Percentiles rank a stretch among this genome's conserved stretches.
phyloP scores from a whole-genome alignment of 1,139 yeast genomes.

The Eremothecium cymbalariae region DNA sequence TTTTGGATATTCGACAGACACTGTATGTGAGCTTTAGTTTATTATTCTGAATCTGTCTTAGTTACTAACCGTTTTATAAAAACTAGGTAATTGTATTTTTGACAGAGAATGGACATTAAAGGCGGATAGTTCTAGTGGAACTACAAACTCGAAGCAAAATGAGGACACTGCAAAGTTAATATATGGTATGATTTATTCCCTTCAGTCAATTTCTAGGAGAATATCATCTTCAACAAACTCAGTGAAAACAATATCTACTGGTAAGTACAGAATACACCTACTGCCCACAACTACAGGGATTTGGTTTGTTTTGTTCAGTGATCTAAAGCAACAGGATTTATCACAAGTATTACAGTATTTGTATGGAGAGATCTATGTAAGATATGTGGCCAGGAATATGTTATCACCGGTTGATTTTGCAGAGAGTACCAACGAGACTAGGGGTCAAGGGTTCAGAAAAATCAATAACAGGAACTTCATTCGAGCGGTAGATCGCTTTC shows the following conservation, averaged over 20 bases:
- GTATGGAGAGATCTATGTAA: constrained; percentile 59
- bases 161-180: constrained; percentile 68
- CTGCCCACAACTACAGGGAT: constrained; percentile 73
- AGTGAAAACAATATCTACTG: constrained; percentile 60
- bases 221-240: constrained; percentile 41
- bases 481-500: constrained; percentile 23
- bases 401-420: constrained; percentile 29
- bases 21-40: constrained; percentile 37
- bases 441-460: constrained; percentile 29
- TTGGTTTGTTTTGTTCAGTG: constrained; percentile 68
- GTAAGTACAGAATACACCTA: constrained; percentile 68
- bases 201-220: constrained; percentile 65
- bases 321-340: constrained; percentile 53
- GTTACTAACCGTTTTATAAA: constrained; percentile 11
- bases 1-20: constrained; percentile 88
- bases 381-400: constrained; percentile 56
- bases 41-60: too few species aligned
- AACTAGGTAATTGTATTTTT: constrained; percentile 53
- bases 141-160: constrained; percentile 48
- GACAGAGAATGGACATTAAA: constrained; percentile 49
- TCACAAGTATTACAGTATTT: constrained; percentile 56
- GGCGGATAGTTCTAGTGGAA: constrained; percentile 35
- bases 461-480: constrained; percentile 28
- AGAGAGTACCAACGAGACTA: constrained; percentile 22
- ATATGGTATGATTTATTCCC: constrained; percentile 79